These are phyloP conservation scores for Ophiocordyceps robertsii DNA, from an alignment of 2,329 filamentous ascomycete genomes.

Conservation along the genomic window DNA sequence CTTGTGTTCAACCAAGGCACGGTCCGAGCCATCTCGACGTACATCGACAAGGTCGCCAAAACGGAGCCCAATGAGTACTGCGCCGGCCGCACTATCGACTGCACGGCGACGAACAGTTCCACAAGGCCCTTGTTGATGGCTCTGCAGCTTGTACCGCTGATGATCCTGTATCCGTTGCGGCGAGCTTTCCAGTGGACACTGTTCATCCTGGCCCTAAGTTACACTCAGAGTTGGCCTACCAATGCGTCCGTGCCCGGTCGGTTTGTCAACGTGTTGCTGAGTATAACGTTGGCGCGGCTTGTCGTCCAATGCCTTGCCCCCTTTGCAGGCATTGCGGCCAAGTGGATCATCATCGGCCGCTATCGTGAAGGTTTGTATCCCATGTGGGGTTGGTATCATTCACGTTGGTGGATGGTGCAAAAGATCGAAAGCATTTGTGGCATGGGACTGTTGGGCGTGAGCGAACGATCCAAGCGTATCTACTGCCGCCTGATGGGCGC, in stretches of 20 bases:
- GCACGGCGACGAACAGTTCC: constrained; percentile 30
- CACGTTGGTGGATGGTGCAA: constrained; percentile 43
- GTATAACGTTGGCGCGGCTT: constrained; percentile 27
- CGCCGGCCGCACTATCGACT: constrained; percentile 15
- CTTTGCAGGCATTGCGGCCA: constrained; percentile 32
- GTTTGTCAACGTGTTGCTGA: constrained; percentile 32
- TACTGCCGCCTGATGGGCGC: constrained; percentile 40
- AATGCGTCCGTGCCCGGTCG: constrained; percentile 26
- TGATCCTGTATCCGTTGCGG: constrained; percentile 35
- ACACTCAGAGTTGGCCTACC: constrained; percentile 24
- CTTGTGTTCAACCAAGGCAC: constrained; percentile 35
- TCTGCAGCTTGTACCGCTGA: constrained; percentile 35
- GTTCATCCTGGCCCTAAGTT: constrained; percentile 33
- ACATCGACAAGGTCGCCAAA: constrained; percentile 20
- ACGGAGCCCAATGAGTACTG: constrained; percentile 1
- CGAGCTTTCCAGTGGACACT: constrained; percentile 37
- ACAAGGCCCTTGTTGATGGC: constrained; percentile 33
- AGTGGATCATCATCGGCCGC: constrained; percentile 41
- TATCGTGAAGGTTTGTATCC: constrained; percentile 40
- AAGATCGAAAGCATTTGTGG: constrained; percentile 37
- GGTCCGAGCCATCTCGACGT: constrained; percentile 23
- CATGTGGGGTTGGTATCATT: constrained; percentile 47
- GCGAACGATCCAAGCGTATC: constrained; percentile 22
- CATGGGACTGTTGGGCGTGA: constrained; percentile 28
- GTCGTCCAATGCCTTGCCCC: constrained; percentile 26